Conservation (phyloP, 2,329 filamentous ascomycete species). For the Xenoacremonium recifei region DNA sequence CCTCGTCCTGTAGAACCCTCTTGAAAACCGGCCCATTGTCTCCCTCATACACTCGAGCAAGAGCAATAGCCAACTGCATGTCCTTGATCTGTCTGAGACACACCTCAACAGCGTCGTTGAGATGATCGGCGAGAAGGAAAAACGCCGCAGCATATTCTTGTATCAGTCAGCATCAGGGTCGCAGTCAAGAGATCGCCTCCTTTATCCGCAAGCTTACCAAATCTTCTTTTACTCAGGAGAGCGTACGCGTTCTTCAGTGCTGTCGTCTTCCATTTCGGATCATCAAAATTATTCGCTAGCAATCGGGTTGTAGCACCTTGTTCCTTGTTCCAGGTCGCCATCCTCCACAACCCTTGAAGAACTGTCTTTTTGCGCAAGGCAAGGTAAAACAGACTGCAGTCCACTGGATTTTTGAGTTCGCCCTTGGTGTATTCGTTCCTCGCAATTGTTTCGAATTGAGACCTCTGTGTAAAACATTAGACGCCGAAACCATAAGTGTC, state of each 20-base stretch:
- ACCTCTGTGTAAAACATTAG: slow-evolving; percentile 25
- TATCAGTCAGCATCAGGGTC: slow-evolving; percentile 35
- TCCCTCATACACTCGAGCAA: slow-evolving; percentile 84
- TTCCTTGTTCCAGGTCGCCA: slow-evolving; percentile 86
- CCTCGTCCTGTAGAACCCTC: slow-evolving; percentile 73
- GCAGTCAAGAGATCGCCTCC: neutral
- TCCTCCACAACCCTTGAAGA: slow-evolving; percentile 88
- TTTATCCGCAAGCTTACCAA: slow-evolving; percentile 53
- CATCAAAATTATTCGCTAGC: slow-evolving; percentile 85
- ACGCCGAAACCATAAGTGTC: neutral
- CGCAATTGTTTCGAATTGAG: slow-evolving; percentile 86
- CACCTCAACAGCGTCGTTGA: slow-evolving; percentile 82
- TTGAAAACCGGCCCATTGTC: slow-evolving; percentile 74
- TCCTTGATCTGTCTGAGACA: slow-evolving; percentile 86
- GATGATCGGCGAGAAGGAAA: slow-evolving; percentile 83
- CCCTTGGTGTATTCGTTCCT: slow-evolving; percentile 89
- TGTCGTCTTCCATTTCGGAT: slow-evolving; percentile 82
- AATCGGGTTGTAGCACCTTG: slow-evolving; percentile 77
- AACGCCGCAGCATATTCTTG: slow-evolving; percentile 92
- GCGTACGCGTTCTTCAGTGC: slow-evolving; percentile 97
- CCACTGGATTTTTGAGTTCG: slow-evolving; percentile 83
- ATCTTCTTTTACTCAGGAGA: slow-evolving; percentile 83
- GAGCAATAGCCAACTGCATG: slow-evolving; percentile 83
- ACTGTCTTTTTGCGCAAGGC: slow-evolving; percentile 89
- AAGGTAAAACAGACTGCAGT: slow-evolving; percentile 89